Evolutionary conservation across 805 yeast genomes (phyloP).

Genomic region (Yamadazyma endophytica): DNA sequence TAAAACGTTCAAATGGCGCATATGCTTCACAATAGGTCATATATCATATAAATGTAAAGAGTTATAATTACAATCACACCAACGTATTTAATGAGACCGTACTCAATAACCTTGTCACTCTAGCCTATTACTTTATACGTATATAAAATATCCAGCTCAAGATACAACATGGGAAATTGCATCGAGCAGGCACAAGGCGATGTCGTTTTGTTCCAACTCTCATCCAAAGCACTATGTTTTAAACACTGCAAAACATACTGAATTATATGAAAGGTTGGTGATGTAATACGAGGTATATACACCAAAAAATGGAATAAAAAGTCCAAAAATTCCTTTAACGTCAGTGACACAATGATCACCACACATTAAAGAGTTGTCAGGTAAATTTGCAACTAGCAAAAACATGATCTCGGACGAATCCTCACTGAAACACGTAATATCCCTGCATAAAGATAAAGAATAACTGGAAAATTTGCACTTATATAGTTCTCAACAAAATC

Average conservation of each 20-base stretch:
- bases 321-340: constrained; percentile 75
- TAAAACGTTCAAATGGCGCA: too few relatives aligned
- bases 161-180: constrained; percentile 24
- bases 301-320: background rate
- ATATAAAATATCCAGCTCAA: constrained; percentile 42
- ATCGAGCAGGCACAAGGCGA: constrained; percentile 49
- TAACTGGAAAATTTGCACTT: too few relatives aligned
- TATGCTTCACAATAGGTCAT: background rate
- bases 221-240: constrained; percentile 1
- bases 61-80: constrained; percentile 46
- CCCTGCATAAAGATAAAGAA: constrained; percentile 96
- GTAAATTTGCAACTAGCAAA: constrained; percentile 99
- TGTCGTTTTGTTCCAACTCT: constrained; percentile 1
- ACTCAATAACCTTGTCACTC: constrained; percentile 41
- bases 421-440: constrained; percentile 99
- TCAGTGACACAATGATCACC: constrained; percentile 43
- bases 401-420: constrained; percentile 99
- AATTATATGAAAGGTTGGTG: constrained; percentile 1
- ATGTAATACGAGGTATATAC: constrained; percentile 4
- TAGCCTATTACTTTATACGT: constrained; percentile 44
- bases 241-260: background rate
- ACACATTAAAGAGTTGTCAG: constrained; percentile 70
- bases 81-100: constrained; percentile 37
- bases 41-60: constrained; percentile 29
- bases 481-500: too few relatives aligned